A percentile compares a stretch with the other conserved stretches of the same genome.
Evolutionary conservation across 2,329 filamentous ascomycete genomes (phyloP).

Genomic region (Aspergillus sergii): DNA sequence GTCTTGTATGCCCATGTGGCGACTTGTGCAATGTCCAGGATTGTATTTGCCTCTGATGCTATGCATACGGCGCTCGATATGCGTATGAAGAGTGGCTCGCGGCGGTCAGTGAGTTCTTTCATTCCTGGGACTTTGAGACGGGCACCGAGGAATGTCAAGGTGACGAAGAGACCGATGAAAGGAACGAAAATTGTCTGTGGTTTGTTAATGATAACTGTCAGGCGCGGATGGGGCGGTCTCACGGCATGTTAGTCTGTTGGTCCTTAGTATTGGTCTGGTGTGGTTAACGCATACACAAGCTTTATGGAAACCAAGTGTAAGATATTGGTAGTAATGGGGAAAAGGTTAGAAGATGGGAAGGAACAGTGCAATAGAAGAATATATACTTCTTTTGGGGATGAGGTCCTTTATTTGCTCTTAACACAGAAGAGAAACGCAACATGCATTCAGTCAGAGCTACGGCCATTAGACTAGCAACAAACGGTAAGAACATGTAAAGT

Average conservation of each 20-base stretch:
- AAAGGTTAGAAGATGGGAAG: conserved; percentile 4
- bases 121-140: conserved; percentile 25
- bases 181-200: conserved; percentile 23
- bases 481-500: neutral
- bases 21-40: conserved; percentile 19
- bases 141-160: conserved; percentile 28
- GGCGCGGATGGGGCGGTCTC: neutral
- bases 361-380: conserved; percentile 7
- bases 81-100: conserved; percentile 21
- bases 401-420: neutral
- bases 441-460: neutral
- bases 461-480: neutral
- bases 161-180: conserved; percentile 22
- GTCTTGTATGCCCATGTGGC: conserved; percentile 3
- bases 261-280: neutral
- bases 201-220: neutral
- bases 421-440: neutral
- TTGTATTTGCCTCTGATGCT: conserved; percentile 17
- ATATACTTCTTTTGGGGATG: neutral
- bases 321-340: conserved; percentile 4
- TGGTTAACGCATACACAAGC: neutral
- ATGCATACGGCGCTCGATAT: conserved; percentile 18
- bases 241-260: neutral
- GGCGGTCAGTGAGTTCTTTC: conserved; percentile 14
- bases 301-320: conserved; percentile 9